Conservation (phyloP, 2,329 filamentous ascomycete genomes). For the Aspergillus fijiensis region DNA sequence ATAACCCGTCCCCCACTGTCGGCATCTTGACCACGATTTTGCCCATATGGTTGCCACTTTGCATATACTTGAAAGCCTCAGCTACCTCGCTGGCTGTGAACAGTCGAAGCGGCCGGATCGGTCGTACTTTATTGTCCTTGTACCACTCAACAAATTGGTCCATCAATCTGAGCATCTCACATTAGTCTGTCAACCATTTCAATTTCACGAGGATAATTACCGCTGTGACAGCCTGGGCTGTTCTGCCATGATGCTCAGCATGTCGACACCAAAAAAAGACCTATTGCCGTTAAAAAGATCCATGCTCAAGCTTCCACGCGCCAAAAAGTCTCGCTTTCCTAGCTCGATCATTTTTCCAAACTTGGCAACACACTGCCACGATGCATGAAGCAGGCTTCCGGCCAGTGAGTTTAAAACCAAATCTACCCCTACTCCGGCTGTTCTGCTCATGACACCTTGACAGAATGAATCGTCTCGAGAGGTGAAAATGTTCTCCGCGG, state of each 20-base stretch:
- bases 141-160: too few species aligned
- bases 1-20: too few species aligned
- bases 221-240: background rate
- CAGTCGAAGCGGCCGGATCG: background rate
- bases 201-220: too few species aligned
- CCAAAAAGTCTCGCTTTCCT: constrained; percentile 28
- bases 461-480: constrained; percentile 26
- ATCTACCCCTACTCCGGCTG: constrained; percentile 35
- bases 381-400: constrained; percentile 19
- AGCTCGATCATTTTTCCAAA: constrained; percentile 33
- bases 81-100: constrained; percentile 2
- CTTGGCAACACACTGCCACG: constrained; percentile 28
- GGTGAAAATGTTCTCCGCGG: constrained; percentile 33
- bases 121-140: background rate
- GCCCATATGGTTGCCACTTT: constrained; percentile 11
- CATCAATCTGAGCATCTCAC: too few species aligned
- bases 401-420: constrained; percentile 27
- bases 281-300: constrained; percentile 10
- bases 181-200: too few species aligned
- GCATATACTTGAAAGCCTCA: constrained; percentile 9
- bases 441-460: constrained; percentile 21
- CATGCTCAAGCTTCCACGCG: constrained; percentile 26
- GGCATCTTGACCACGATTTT: constrained; percentile 12
- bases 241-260: background rate
- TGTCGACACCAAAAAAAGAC: constrained; percentile 10